These are phyloP conservation scores for Mortierella sp. DNA, from an alignment of 371 early-diverging fungal genomes.

Conservation along the genomic window DNA sequence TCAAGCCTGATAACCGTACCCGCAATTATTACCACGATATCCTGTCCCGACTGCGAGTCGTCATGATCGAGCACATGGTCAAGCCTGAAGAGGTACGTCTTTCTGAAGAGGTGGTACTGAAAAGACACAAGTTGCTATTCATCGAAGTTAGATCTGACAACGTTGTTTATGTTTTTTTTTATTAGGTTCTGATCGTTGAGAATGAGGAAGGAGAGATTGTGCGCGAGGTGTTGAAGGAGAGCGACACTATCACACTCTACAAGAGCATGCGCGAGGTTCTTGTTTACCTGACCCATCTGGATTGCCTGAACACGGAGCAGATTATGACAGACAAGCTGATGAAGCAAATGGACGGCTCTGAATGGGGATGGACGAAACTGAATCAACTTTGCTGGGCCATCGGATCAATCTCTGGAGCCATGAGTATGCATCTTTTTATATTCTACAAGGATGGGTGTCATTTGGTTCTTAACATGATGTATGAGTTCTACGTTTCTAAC, in stretches of 20 bases:
- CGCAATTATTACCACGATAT: conserved; percentile 75
- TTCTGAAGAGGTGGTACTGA: background rate
- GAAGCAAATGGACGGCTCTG: conserved; percentile 92
- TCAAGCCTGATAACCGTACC: conserved; percentile 12
- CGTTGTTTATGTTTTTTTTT: background rate
- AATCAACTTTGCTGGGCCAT: conserved; percentile 99
- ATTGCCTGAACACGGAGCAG: conserved; percentile 89
- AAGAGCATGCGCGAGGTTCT: conserved; percentile 98
- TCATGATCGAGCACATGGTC: conserved; percentile 98
- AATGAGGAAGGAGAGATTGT: conserved; percentile 99
- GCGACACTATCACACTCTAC: conserved; percentile 97
- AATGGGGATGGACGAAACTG: conserved; percentile 97
- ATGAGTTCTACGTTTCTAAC: no score
- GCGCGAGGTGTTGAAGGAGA: conserved; percentile 97
- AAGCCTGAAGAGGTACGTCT: conserved; percentile 97
- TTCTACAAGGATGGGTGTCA: no score
- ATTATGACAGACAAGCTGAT: conserved; percentile 94
- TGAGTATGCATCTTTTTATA: conserved; percentile 62
- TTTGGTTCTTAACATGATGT: no score
- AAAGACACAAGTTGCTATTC: no score
- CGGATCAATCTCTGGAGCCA: conserved; percentile 97
- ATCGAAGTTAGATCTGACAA: no score
- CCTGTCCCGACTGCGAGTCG: conserved; percentile 84
- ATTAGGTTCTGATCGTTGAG: conserved; percentile 94
- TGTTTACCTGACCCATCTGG: conserved; percentile 96